These are phyloP conservation scores for Pythium phragmiticola DNA, from an alignment of 352 stramenopile species.

Conservation along the genomic window DNA sequence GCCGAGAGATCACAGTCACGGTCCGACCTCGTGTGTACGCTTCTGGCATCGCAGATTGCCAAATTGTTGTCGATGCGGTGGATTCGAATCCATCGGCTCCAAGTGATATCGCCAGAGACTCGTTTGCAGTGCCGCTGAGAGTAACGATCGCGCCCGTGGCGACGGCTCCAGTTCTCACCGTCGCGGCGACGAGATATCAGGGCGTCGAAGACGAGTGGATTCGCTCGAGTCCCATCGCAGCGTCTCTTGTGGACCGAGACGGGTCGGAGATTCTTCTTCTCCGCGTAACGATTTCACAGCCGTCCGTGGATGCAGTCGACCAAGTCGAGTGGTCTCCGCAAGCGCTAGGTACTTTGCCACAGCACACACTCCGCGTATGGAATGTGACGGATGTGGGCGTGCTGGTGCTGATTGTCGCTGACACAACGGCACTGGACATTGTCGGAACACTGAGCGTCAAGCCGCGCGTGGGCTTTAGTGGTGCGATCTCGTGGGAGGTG, in stretches of 20 bases:
- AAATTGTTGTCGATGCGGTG: conserved; percentile 1
- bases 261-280: conserved; percentile 17
- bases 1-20: background rate
- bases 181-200: background rate
- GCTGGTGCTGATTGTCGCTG: conserved; percentile 3
- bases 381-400: background rate
- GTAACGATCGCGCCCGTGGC: conserved; percentile 12
- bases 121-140: background rate
- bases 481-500: conserved; percentile 6
- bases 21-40: conserved; percentile 10
- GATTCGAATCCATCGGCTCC: conserved; percentile 10
- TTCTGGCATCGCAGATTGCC: conserved; percentile 8
- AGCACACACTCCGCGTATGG: background rate
- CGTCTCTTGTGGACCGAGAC: conserved; percentile 24
- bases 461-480: conserved; percentile 20
- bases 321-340: conserved; percentile 6
- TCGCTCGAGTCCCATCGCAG: conserved; percentile 9
- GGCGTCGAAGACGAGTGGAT: conserved; percentile 20
- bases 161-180: conserved; percentile 12
- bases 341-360: background rate
- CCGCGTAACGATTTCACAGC: background rate
- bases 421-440: conserved; percentile 15
- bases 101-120: conserved; percentile 8
- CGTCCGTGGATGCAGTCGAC: background rate
- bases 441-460: conserved; percentile 8